Evolutionary conservation across 306 rosid species (phyloP).

Genomic region (Gleditsia sinensis): DNA sequence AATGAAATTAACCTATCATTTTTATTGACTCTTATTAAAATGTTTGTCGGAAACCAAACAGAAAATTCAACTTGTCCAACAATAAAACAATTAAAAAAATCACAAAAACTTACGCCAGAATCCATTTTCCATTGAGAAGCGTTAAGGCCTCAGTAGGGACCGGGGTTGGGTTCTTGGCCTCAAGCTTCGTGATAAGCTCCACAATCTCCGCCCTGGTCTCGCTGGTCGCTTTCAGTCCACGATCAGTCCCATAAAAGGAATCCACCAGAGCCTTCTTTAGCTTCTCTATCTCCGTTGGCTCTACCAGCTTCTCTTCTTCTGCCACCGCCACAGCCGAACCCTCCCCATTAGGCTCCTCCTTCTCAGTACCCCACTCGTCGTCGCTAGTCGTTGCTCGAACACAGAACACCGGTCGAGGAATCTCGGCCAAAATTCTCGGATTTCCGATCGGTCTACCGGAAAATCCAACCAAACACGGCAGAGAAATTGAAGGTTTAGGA

Average conservation of each 20-base stretch:
- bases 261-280: constrained; percentile 81
- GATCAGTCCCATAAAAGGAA: constrained; percentile 77
- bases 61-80: background rate
- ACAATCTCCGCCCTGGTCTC: constrained; percentile 90
- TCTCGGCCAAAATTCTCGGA: constrained; percentile 23
- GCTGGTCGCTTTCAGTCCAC: constrained; percentile 73
- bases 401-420: constrained; percentile 23
- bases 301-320: constrained; percentile 42
- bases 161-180: constrained; percentile 80
- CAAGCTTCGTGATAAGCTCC: constrained; percentile 86
- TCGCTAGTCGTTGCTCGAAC: constrained; percentile 42
- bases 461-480: constrained; percentile 36
- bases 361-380: constrained; percentile 59
- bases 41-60: background rate
- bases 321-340: constrained; percentile 37
- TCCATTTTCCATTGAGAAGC: constrained; percentile 91
- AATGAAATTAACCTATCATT: no score
- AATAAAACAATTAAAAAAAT: background rate
- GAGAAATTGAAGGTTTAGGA: constrained; percentile 41
- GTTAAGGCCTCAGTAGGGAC: constrained; percentile 87
- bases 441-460: constrained; percentile 29
- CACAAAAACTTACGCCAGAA: constrained; percentile 66
- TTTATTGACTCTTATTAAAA: no score
- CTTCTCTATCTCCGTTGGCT: constrained; percentile 44
- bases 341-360: constrained; percentile 26